These are phyloP conservation scores for Mycena galericulata DNA, from an alignment of 768 basidiomycete species.

Conservation along the genomic window DNA sequence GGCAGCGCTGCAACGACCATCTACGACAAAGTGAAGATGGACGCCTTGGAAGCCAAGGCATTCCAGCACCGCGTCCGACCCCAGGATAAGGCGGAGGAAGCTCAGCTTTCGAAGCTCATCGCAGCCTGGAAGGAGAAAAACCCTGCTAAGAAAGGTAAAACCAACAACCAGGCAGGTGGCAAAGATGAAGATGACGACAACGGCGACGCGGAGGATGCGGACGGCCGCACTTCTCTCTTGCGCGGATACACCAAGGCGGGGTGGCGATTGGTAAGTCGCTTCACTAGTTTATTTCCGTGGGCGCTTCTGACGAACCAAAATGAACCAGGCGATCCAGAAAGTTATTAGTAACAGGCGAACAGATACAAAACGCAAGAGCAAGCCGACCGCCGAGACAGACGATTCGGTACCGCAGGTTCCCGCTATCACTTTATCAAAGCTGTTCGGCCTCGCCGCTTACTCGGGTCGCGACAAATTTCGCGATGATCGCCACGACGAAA, in stretches of 20 bases:
- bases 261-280: conserved; percentile 4
- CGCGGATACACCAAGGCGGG: conserved; percentile 13
- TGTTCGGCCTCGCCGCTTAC: neutral
- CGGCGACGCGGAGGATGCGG: conserved; percentile 4
- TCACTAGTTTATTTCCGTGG: neutral
- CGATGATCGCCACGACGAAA: neutral
- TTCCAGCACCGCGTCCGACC: conserved; percentile 14
- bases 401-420: too few relatives aligned
- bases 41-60: conserved; percentile 20
- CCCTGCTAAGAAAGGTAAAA: neutral
- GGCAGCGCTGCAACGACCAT: neutral
- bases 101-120: neutral
- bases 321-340: conserved; percentile 23
- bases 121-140: conserved; percentile 5
- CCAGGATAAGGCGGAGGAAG: neutral
- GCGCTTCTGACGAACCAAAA: neutral
- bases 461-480: conserved; percentile 20
- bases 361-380: neutral
- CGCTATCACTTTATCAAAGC: neutral
- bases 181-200: neutral
- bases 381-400: neutral
- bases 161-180: neutral
- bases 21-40: conserved; percentile 9
- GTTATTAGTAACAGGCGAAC: conserved; percentile 23
- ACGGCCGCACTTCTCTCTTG: neutral